These are phyloP conservation scores for Herpetomonas tarakana DNA, from an alignment of 208 protist genomes.

Conservation along the genomic window DNA sequence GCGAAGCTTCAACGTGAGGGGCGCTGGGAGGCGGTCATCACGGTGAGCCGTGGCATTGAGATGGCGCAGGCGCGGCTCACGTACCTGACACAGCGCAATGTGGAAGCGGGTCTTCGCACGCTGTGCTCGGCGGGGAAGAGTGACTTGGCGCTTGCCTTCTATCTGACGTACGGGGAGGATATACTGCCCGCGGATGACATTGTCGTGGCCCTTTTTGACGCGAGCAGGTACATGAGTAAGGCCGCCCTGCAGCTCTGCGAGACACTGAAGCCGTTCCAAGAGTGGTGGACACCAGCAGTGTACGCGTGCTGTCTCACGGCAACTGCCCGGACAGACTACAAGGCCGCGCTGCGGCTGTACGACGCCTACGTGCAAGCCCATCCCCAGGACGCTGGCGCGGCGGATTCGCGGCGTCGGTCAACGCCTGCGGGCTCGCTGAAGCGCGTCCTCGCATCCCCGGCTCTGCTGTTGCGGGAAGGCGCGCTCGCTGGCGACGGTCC, in stretches of 20 bases:
- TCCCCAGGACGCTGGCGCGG: background rate
- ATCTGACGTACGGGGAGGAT: constrained; percentile 56
- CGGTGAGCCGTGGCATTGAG: constrained; percentile 47
- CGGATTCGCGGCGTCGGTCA: background rate
- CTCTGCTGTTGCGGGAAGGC: constrained; percentile 19
- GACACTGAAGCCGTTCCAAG: constrained; percentile 37
- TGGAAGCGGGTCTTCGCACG: constrained; percentile 49
- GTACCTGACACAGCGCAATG: constrained; percentile 50
- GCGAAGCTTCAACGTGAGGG: constrained; percentile 49
- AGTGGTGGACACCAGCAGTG: constrained; percentile 50
- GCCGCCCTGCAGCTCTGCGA: constrained; percentile 49
- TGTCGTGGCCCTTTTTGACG: constrained; percentile 59
- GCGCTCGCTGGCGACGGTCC: constrained; percentile 11
- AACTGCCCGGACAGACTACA: constrained; percentile 42
- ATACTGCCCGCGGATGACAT: constrained; percentile 64
- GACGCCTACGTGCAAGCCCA: constrained; percentile 27
- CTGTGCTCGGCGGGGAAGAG: constrained; percentile 34
- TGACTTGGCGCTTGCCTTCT: constrained; percentile 48
- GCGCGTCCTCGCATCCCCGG: constrained; percentile 23
- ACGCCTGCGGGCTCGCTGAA: constrained; percentile 4
- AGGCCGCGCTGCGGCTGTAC: constrained; percentile 50
- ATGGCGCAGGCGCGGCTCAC: constrained; percentile 23
- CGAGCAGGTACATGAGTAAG: constrained; percentile 34
- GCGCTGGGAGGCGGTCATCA: constrained; percentile 59
- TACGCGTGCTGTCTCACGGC: constrained; percentile 80